phyloP scores from a whole-genome alignment of 2,329 filamentous ascomycete genomes.

The Pseudocercospora fuligena region DNA sequence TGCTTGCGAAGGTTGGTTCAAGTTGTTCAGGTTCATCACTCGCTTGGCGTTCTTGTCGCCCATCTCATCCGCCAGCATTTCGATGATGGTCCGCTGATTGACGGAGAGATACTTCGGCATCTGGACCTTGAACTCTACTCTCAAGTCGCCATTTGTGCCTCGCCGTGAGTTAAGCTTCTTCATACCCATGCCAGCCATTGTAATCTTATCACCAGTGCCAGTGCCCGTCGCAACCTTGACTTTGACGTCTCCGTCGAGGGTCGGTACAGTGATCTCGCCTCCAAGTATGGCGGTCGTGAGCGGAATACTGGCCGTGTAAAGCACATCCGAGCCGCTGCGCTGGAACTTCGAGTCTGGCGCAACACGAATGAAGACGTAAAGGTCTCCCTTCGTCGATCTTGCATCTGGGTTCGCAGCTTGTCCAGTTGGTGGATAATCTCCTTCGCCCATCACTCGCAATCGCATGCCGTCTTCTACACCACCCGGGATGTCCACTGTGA shows the following conservation, averaged over 20 bases:
- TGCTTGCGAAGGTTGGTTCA: conserved; percentile 27
- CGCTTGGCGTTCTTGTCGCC: conserved; percentile 88
- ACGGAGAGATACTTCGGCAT: conserved; percentile 94
- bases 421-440: conserved; percentile 82
- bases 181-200: conserved; percentile 91
- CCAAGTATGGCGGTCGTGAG: conserved; percentile 91
- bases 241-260: conserved; percentile 85
- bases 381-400: conserved; percentile 76
- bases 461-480: conserved; percentile 98
- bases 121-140: conserved; percentile 89
- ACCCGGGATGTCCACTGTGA: conserved; percentile 89
- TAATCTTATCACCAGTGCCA: conserved; percentile 88
- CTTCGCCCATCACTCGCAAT: conserved; percentile 80
- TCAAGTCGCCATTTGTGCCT: conserved; percentile 76
- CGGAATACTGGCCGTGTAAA: conserved; percentile 89
- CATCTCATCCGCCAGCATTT: conserved; percentile 97
- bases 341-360: conserved; percentile 89
- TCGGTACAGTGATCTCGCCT: conserved; percentile 87
- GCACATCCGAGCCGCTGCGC: conserved; percentile 83
- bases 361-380: conserved; percentile 89
- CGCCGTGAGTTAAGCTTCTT: conserved; percentile 74
- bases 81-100: conserved; percentile 89
- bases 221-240: conserved; percentile 92
- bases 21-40: conserved; percentile 75
- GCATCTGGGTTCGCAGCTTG: conserved; percentile 66